These are phyloP conservation scores for Heliosperma pusillum DNA, from an alignment of 148 eudicot species.

Conservation along the genomic window DNA sequence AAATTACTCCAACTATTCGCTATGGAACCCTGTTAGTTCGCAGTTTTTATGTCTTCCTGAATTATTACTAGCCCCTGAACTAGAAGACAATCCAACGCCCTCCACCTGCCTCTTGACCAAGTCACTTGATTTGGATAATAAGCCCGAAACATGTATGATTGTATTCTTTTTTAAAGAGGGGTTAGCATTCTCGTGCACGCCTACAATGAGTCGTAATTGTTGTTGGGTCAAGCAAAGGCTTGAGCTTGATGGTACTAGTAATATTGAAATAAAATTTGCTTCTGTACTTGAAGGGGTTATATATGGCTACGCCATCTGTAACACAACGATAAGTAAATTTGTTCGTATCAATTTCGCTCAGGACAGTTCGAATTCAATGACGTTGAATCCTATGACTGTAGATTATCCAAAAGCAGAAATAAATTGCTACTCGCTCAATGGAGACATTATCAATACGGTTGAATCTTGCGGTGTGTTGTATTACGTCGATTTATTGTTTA, in stretches of 20 bases:
- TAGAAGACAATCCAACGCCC: not conserved
- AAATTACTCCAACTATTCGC: not conserved
- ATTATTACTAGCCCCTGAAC: not conserved
- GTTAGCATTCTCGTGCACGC: not conserved
- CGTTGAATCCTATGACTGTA: not conserved
- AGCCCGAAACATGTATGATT: not conserved
- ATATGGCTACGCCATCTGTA: not conserved
- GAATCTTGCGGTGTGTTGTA: constrained; percentile 11
- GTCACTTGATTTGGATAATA: not conserved
- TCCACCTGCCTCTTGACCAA: not conserved
- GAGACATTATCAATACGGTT: not conserved
- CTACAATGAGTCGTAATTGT: not conserved
- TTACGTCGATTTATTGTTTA: not conserved
- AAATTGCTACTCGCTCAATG: too few relatives aligned
- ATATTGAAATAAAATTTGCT: not conserved
- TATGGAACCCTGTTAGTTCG: not conserved
- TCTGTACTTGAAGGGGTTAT: not conserved
- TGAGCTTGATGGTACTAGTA: not conserved
- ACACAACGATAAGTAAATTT: not conserved
- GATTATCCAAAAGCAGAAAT: not conserved
- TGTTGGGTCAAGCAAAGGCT: not conserved
- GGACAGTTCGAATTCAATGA: not conserved
- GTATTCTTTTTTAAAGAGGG: not conserved
- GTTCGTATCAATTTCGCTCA: not conserved
- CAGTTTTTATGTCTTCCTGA: not conserved